phyloP scores from a whole-genome alignment of 768 basidiomycete genomes.

The Fibroporia radiculosa region DNA sequence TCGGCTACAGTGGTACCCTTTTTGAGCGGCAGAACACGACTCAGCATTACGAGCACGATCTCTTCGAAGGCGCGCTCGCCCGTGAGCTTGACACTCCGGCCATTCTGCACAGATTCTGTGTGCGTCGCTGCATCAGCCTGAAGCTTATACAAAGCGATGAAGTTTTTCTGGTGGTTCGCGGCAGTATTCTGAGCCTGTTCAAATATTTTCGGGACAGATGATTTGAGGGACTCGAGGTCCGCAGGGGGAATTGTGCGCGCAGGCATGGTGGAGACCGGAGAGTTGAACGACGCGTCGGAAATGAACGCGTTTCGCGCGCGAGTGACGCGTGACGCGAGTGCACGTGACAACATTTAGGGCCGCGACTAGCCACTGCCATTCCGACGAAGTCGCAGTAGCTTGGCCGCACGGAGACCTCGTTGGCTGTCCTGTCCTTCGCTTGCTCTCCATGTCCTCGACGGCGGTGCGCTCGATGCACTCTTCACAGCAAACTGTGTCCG shows the following conservation, averaged over 20 bases:
- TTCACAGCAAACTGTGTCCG: slow-evolving; percentile 8
- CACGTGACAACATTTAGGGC: slow-evolving; percentile 8
- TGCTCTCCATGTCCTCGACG: slow-evolving; percentile 3
- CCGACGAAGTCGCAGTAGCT: no score
- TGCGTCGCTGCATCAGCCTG: slow-evolving; percentile 55
- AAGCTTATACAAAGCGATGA: slow-evolving; percentile 73
- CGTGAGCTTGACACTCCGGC: slow-evolving; percentile 43
- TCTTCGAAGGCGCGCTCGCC: slow-evolving; percentile 79
- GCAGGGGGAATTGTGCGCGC: slow-evolving; percentile 14
- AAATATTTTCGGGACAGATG: slow-evolving; percentile 56
- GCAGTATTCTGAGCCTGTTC: slow-evolving; percentile 67
- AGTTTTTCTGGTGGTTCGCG: slow-evolving; percentile 87
- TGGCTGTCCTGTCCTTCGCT: not conserved
- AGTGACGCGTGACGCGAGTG: slow-evolving; percentile 7
- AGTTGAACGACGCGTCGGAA: not conserved
- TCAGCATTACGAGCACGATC: slow-evolving; percentile 50
- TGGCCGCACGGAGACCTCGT: not conserved
- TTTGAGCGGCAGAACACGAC: slow-evolving; percentile 60
- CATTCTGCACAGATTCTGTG: slow-evolving; percentile 42
- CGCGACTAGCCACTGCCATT: no score
- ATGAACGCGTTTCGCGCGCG: slow-evolving; percentile 1
- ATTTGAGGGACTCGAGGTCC: slow-evolving; percentile 21
- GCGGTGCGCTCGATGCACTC: slow-evolving; percentile 11
- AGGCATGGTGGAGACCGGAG: slow-evolving; percentile 18
- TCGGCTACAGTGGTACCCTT: slow-evolving; percentile 76